Conservation (phyloP, 208 protist species). For the Angomonas deanei region DNA sequence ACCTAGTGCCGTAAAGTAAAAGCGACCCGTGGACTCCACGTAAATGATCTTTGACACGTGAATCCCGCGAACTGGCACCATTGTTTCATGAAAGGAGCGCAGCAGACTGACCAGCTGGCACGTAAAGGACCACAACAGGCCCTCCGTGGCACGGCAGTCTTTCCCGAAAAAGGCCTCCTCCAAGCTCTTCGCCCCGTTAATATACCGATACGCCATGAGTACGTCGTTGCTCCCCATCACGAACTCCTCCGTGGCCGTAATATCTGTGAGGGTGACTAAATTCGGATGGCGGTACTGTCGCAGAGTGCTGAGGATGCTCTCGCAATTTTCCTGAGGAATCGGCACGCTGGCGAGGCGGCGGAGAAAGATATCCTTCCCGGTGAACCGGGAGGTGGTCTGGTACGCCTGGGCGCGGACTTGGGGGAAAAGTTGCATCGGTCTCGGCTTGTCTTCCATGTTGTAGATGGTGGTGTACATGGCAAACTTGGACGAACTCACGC, state of each 20-base stretch:
- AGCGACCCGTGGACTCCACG: constrained; percentile 63
- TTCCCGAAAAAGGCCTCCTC: constrained; percentile 73
- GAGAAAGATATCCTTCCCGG: constrained; percentile 70
- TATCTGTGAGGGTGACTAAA: constrained; percentile 66
- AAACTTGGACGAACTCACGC: constrained; percentile 82
- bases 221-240: constrained; percentile 79
- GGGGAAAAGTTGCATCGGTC: constrained; percentile 46
- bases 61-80: constrained; percentile 63
- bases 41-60: constrained; percentile 85
- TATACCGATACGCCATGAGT: constrained; percentile 86
- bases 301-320: constrained; percentile 42
- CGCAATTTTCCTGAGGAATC: constrained; percentile 52
- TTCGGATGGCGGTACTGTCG: constrained; percentile 78
- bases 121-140: constrained; percentile 81
- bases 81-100: constrained; percentile 80
- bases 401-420: constrained; percentile 69
- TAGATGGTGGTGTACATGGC: constrained; percentile 83
- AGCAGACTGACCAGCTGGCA: constrained; percentile 82
- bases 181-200: constrained; percentile 67
- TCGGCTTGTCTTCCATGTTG: constrained; percentile 72
- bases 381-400: constrained; percentile 67
- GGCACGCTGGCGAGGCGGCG: constrained; percentile 62
- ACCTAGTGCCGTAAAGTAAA: constrained; percentile 82
- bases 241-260: constrained; percentile 79
- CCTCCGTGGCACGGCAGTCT: constrained; percentile 58